Conservation (phyloP, 176 grass and related monocot species). For the Carex myosuroides region DNA sequence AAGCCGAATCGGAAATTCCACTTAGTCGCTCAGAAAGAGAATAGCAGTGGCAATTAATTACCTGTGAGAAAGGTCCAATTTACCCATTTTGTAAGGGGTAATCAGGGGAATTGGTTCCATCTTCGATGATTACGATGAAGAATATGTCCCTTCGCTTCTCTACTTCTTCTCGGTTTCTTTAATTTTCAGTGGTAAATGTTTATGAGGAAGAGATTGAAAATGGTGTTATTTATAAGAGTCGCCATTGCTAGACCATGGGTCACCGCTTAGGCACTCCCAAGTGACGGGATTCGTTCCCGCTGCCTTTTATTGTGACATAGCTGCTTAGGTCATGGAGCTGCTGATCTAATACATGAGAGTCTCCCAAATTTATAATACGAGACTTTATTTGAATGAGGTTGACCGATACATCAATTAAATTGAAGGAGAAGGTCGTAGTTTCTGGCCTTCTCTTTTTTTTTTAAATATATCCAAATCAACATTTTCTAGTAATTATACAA, state of each 20-base stretch:
- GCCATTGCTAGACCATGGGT: not conserved
- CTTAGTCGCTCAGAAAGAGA: not conserved
- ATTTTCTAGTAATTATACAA: too few species aligned
- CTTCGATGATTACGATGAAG: not conserved
- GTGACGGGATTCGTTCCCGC: not conserved
- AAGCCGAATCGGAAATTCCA: too few species aligned
- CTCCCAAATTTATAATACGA: not conserved
- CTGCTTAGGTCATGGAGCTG: not conserved
- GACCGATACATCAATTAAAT: too few species aligned
- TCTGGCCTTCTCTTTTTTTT: too few species aligned
- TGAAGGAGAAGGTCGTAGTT: too few species aligned
- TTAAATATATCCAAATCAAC: too few species aligned
- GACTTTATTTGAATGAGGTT: not conserved
- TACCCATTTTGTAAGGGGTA: conserved; percentile 47
- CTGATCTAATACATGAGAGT: too few species aligned
- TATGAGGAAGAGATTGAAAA: not conserved
- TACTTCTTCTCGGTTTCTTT: not conserved
- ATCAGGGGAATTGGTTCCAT: conserved; percentile 39
- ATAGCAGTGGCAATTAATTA: not conserved
- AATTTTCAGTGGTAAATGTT: not conserved
- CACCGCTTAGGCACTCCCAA: not conserved
- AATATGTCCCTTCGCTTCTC: not conserved
- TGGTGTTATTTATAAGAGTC: not conserved
- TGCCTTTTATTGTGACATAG: not conserved
- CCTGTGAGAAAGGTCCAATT: conserved; percentile 37